phyloP scores from a whole-genome alignment of 176 grass and related monocot species.

The Eragrostis nindensis region DNA sequence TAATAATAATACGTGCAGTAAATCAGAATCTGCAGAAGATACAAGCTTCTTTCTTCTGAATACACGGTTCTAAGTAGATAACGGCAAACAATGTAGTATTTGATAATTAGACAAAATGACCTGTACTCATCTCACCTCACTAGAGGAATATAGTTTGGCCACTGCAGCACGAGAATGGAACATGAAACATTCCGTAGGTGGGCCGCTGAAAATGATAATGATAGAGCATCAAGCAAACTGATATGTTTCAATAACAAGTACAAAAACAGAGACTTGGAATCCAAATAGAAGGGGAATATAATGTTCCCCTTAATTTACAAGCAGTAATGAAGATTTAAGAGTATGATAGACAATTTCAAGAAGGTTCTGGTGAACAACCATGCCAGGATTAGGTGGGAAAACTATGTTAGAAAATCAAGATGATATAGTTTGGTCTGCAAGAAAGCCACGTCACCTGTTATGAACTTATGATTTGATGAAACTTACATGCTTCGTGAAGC shows the following conservation, averaged over 20 bases:
- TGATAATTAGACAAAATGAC: conserved; percentile 14
- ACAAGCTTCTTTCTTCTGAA: not conserved
- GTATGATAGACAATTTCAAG: not conserved
- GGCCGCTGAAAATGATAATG: conserved; percentile 78
- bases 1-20: not conserved
- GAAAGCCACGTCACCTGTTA: not conserved
- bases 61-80: not conserved
- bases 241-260: not conserved
- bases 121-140: conserved; percentile 55
- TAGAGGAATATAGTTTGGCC: conserved; percentile 46
- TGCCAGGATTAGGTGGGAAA: too few relatives aligned
- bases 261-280: not conserved
- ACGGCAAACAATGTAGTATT: not conserved
- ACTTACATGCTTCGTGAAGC: conserved; percentile 84
- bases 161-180: conserved; percentile 77
- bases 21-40: not conserved
- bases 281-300: not conserved
- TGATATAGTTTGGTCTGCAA: not conserved
- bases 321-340: not conserved
- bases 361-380: too few relatives aligned
- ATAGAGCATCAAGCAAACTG: not conserved
- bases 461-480: conserved; percentile 7
- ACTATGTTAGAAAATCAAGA: not conserved
- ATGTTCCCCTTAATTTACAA: conserved; percentile 1
- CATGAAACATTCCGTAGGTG: conserved; percentile 92